These are phyloP conservation scores for Gamarada debralockiae DNA, from an alignment of 495 filamentous ascomycete species.

Conservation along the genomic window DNA sequence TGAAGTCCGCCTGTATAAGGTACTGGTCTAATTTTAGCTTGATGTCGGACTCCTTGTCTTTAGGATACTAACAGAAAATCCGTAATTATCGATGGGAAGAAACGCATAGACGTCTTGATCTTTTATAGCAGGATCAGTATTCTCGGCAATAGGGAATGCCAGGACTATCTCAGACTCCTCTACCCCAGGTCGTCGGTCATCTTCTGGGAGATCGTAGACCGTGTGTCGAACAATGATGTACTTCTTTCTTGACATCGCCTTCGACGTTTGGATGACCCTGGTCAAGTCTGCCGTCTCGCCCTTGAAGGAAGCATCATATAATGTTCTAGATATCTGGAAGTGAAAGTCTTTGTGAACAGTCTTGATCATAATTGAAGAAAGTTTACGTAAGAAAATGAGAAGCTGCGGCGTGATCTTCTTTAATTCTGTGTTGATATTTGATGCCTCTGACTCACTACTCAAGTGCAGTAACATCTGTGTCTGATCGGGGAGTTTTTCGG, in stretches of 20 bases:
- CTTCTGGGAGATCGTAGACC: neutral
- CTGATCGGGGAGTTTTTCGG: neutral
- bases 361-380: neutral
- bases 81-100: conserved; percentile 14
- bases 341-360: too few species aligned
- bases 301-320: too few species aligned
- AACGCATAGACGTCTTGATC: conserved; percentile 15
- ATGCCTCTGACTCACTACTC: neutral
- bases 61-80: conserved; percentile 5
- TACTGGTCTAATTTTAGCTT: neutral
- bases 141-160: conserved; percentile 6
- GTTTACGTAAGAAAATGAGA: conserved; percentile 8
- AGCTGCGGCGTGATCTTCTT: neutral
- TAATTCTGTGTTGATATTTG: neutral
- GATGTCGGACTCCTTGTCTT: neutral
- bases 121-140: neutral
- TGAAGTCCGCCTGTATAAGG: neutral
- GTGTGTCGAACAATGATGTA: neutral
- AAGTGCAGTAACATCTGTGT: conserved; percentile 1
- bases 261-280: neutral
- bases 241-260: neutral
- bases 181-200: neutral
- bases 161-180: conserved; percentile 4
- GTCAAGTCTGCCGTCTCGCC: too few species aligned
- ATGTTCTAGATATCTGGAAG: too few species aligned